Evolutionary conservation across 257 asterid species (phyloP).

Genomic region (Marsdenia floribunda): DNA sequence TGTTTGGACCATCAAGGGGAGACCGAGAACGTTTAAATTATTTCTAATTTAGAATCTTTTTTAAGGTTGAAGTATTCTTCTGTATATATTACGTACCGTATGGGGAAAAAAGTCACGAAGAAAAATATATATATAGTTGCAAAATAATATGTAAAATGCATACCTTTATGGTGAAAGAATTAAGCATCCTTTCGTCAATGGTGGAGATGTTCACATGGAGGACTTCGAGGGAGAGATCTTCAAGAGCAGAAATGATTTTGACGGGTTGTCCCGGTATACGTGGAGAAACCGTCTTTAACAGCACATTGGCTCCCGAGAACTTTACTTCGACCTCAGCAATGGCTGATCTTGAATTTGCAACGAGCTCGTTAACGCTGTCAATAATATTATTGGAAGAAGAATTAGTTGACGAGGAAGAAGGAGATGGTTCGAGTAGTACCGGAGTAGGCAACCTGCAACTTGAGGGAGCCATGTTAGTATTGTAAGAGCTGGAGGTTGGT

Average conservation of each 20-base stretch:
- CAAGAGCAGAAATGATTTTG: constrained; percentile 55
- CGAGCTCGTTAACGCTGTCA: constrained; percentile 64
- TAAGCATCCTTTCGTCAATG: constrained; percentile 58
- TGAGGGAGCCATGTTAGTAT: neutral
- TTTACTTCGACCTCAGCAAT: constrained; percentile 89
- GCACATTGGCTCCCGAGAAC: constrained; percentile 66
- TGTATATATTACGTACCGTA: too few species aligned
- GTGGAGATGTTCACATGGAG: constrained; percentile 64
- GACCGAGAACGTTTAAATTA: neutral
- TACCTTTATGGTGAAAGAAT: constrained; percentile 92
- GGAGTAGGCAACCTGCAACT: constrained; percentile 5
- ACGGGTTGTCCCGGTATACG: constrained; percentile 66
- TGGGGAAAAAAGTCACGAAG: too few species aligned
- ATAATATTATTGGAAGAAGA: constrained; percentile 13
- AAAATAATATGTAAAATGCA: neutral
- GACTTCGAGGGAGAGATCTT: constrained; percentile 68
- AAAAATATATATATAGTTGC: neutral
- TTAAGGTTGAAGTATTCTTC: too few species aligned
- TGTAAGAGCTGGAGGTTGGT: constrained; percentile 60
- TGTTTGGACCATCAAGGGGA: neutral
- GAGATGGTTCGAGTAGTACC: constrained; percentile 39
- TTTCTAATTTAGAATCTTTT: neutral
- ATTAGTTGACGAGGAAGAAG: constrained; percentile 45
- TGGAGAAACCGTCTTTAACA: constrained; percentile 60
- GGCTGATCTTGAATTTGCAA: constrained; percentile 67